Conservation (phyloP, 192 early-diverging fungal species). For the Chytriomyces sp. region DNA sequence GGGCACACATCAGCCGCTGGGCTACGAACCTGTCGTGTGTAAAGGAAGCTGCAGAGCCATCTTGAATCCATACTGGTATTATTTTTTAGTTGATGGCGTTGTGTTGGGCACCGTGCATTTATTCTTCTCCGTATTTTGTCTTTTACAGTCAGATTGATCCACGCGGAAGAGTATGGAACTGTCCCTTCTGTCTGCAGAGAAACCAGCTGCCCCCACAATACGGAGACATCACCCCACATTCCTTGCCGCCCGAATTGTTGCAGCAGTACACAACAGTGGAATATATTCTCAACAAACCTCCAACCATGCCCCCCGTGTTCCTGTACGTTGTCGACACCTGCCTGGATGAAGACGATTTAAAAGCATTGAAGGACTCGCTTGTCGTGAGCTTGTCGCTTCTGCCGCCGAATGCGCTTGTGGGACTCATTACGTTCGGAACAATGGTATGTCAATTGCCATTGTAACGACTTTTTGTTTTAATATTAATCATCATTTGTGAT, state of each 20-base stretch:
- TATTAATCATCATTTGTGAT: constrained; percentile 18
- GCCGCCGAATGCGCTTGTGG: constrained; percentile 90
- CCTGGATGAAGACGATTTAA: constrained; percentile 91
- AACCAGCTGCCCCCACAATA: constrained; percentile 98
- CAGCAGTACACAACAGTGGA: constrained; percentile 95
- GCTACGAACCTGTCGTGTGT: constrained; percentile 98
- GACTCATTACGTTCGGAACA: constrained; percentile 95
- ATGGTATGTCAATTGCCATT: constrained; percentile 70
- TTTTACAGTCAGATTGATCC: constrained; percentile 88
- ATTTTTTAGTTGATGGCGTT: not conserved
- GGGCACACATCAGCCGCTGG: constrained; percentile 66
- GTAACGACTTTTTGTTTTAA: constrained; percentile 3
- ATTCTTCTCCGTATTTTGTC: not conserved
- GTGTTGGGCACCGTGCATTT: not conserved
- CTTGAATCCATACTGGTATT: constrained; percentile 94
- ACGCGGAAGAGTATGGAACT: constrained; percentile 95
- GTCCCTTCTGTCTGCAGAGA: constrained; percentile 96
- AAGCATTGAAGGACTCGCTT: constrained; percentile 92
- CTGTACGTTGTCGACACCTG: constrained; percentile 98
- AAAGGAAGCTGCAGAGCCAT: constrained; percentile 93
- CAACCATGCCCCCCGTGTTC: constrained; percentile 88
- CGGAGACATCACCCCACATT: constrained; percentile 88
- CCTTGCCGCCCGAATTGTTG: constrained; percentile 91
- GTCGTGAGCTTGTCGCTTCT: constrained; percentile 89
- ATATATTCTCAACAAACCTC: constrained; percentile 86